Conservation (phyloP, 1,284 basidiomycete species). For the Cryptococcus amylolentus region DNA sequence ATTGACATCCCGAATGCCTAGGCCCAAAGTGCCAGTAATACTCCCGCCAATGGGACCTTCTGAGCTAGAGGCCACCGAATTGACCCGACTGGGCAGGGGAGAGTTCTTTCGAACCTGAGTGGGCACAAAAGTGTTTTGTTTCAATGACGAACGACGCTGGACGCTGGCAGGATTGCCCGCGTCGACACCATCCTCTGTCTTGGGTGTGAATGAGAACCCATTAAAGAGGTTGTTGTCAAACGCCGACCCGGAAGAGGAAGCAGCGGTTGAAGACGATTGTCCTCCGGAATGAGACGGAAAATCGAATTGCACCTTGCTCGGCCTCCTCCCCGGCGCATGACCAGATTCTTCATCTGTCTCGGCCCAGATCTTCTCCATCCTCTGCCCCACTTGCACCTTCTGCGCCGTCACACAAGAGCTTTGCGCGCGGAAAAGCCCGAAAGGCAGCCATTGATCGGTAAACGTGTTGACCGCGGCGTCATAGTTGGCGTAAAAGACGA, state of each 20-base stretch:
- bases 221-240: constrained; percentile 10
- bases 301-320: constrained; percentile 48
- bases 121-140: background rate
- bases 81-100: constrained; percentile 12
- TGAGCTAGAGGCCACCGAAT: constrained; percentile 2
- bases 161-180: background rate
- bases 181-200: constrained; percentile 2
- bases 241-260: background rate
- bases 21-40: background rate
- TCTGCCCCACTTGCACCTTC: constrained; percentile 10
- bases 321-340: constrained; percentile 20
- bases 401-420: constrained; percentile 49
- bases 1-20: background rate
- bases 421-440: constrained; percentile 50
- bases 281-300: constrained; percentile 14
- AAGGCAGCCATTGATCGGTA: constrained; percentile 50
- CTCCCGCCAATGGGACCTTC: background rate
- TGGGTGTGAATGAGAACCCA: constrained; percentile 29
- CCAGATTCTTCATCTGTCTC: background rate
- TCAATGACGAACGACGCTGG: background rate
- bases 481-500: constrained; percentile 51
- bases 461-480: constrained; percentile 49
- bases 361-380: background rate
- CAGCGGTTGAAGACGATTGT: background rate
- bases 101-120: constrained; percentile 1